A percentile compares a stretch with the other conserved stretches of the same genome.
These are phyloP conservation scores for Ogataea methylovora DNA, from an alignment of 805 yeast species.

Conservation along the genomic window DNA sequence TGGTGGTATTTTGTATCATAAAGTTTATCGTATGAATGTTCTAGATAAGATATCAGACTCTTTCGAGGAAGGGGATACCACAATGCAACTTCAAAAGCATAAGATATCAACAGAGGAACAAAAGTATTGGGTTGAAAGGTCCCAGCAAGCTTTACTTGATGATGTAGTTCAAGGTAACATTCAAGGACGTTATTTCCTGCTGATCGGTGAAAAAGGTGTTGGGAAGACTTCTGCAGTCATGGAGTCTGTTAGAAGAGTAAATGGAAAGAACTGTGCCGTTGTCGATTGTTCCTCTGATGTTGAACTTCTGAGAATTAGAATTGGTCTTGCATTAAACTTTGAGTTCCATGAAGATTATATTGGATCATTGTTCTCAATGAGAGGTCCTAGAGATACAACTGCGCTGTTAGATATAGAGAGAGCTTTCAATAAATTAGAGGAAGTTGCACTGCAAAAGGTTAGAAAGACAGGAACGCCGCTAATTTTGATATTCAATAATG, in stretches of 20 bases:
- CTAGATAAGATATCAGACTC: conserved; percentile 57
- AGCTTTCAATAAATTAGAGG: conserved; percentile 70
- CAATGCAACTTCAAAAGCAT: conserved; percentile 52
- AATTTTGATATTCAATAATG: conserved; percentile 62
- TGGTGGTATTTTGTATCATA: conserved; percentile 69
- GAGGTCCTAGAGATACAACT: conserved; percentile 82
- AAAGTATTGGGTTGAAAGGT: conserved; percentile 61
- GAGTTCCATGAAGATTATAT: conserved; percentile 75
- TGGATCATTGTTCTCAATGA: conserved; percentile 70
- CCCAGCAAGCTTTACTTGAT: conserved; percentile 59
- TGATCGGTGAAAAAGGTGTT: conserved; percentile 82
- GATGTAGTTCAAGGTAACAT: conserved; percentile 57
- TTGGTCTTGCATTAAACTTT: conserved; percentile 70
- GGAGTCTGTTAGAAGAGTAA: conserved; percentile 59
- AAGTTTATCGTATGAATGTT: conserved; percentile 50
- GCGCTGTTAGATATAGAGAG: conserved; percentile 77
- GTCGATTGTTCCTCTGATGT: conserved; percentile 84
- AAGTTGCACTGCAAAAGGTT: conserved; percentile 51
- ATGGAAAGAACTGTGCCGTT: conserved; percentile 58
- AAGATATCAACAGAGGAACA: conserved; percentile 30
- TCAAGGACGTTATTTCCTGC: conserved; percentile 59
- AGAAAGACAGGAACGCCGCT: conserved; percentile 44
- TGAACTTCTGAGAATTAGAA: conserved; percentile 67
- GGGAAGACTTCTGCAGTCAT: conserved; percentile 74
- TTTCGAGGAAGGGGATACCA: conserved; percentile 61